Base-by-base conservation (phyloP, 2,329 filamentous ascomycete species). In the Cryphonectria nitschkei region DNA sequence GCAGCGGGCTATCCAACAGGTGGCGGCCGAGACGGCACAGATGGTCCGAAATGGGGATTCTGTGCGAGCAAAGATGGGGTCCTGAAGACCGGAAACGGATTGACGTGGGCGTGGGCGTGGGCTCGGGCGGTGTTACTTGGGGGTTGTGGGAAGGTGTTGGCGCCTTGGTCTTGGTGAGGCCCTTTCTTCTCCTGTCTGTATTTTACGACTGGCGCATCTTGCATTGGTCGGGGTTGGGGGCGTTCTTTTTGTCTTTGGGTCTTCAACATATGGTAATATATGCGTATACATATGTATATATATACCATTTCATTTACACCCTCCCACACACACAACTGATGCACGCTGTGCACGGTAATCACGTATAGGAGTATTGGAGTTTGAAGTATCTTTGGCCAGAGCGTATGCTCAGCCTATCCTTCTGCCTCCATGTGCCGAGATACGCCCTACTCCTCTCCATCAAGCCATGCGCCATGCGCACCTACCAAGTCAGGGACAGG, bases 1-100 rank as follows among this genome's bases (percentile, higher is more conserved):
- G 19, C 73, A 74, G 54, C 76, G 78, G 32, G 82, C 80, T 22
- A 81, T 83, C 4, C 68, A 74, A 68, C 63, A 67, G 39, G 63
- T 73, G 16, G 72, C 72, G 29, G 19, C 22, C 19, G 60, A 73
- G 68, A 63, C 65, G 1, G 70, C 72, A 9, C 70, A 70, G 22
- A 65, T 73, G 68, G 58, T 75, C 19, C 58, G 63, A 37, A 69
- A 54, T 13, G 73, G 73, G 16, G 67, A 72, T 50, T 73, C 71
- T 54, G 68, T 74, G 39, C 56, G 68, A 58, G 34, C 65, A 2
- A 72, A 64, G 50, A 26, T 70, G 56, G 16, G 6, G n/a, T 50
- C 41, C 29, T 63, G 9, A 52, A 34, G 46, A 50, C 22, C 22
- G 46, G 46, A 7, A 16, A 43, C 16, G 14, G 14, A 19, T 6